Percentiles rank a stretch among this genome's conserved stretches.
Conservation (phyloP, 2,329 filamentous ascomycete genomes). For the Gaeumannomyces sp. region DNA sequence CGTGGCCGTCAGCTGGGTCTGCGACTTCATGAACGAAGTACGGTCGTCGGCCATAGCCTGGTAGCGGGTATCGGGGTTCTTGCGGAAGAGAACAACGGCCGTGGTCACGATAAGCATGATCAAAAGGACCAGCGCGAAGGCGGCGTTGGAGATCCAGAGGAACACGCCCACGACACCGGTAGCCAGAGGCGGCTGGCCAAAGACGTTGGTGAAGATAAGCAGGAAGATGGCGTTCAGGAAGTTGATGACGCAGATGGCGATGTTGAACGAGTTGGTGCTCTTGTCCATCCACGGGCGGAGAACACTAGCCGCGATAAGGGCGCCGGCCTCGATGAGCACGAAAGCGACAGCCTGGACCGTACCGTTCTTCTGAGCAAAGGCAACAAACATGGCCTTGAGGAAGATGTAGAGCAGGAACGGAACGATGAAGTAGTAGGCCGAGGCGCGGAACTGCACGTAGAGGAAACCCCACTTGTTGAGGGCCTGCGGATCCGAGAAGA, state of each 20-base stretch:
- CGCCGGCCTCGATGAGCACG: slow-evolving; percentile 66
- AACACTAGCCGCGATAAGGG: slow-evolving; percentile 66
- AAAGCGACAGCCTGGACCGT: slow-evolving; percentile 69
- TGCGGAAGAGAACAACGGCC: slow-evolving; percentile 63
- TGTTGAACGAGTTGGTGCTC: slow-evolving; percentile 87
- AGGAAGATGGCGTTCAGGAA: slow-evolving; percentile 78
- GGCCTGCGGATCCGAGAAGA: slow-evolving; percentile 78
- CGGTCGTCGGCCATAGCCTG: slow-evolving; percentile 87
- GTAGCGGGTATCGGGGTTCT: slow-evolving; percentile 82
- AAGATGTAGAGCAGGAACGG: slow-evolving; percentile 66
- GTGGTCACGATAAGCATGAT: slow-evolving; percentile 68
- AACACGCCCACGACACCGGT: slow-evolving; percentile 78
- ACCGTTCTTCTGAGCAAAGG: slow-evolving; percentile 60
- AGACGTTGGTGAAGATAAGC: slow-evolving; percentile 74
- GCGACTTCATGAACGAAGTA: slow-evolving; percentile 85
- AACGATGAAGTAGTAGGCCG: slow-evolving; percentile 82
- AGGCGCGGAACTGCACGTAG: slow-evolving; percentile 83
- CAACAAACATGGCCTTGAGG: slow-evolving; percentile 77
- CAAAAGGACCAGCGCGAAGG: slow-evolving; percentile 68
- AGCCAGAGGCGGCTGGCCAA: slow-evolving; percentile 70
- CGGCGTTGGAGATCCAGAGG: slow-evolving; percentile 76
- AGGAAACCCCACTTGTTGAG: slow-evolving; percentile 92
- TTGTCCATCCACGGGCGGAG: slow-evolving; percentile 92
- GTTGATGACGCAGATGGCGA: slow-evolving; percentile 74
- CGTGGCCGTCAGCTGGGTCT: slow-evolving; percentile 61